phyloP scores from a whole-genome alignment of 2,329 filamentous ascomycete species.

The Paecilomyces sp. region DNA sequence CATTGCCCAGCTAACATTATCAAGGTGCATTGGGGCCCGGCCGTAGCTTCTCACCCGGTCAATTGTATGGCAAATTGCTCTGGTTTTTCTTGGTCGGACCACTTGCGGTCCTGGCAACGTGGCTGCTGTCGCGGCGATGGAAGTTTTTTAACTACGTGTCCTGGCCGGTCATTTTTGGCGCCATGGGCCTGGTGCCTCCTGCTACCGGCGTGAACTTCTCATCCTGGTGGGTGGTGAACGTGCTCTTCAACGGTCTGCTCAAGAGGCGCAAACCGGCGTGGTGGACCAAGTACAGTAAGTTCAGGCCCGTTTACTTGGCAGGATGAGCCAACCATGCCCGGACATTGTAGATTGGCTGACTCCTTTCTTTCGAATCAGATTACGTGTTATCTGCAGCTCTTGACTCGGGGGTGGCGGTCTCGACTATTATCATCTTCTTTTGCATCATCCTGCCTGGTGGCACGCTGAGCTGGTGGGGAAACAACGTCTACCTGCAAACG shows the following conservation, averaged over 20 bases:
- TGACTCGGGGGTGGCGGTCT: slow-evolving; percentile 36
- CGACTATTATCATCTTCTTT: slow-evolving; percentile 39
- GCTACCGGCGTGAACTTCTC: slow-evolving; percentile 65
- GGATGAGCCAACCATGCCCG: background rate
- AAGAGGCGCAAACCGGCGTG: slow-evolving; percentile 38
- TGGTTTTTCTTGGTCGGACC: slow-evolving; percentile 68
- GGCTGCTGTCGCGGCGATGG: slow-evolving; percentile 52
- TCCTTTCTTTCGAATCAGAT: slow-evolving; percentile 9
- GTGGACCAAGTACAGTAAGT: slow-evolving; percentile 42
- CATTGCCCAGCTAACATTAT: background rate
- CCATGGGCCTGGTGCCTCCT: slow-evolving; percentile 57
- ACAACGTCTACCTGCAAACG: slow-evolving; percentile 28
- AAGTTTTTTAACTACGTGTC: slow-evolving; percentile 58
- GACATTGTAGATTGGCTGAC: background rate
- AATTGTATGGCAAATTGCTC: slow-evolving; percentile 57
- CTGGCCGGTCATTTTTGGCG: slow-evolving; percentile 61
- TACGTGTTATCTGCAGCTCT: slow-evolving; percentile 40
- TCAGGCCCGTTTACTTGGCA: background rate
- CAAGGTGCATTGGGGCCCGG: slow-evolving; percentile 56
- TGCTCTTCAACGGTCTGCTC: slow-evolving; percentile 41
- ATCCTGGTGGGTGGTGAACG: slow-evolving; percentile 52
- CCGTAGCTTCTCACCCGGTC: slow-evolving; percentile 57
- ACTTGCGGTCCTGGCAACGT: slow-evolving; percentile 55
- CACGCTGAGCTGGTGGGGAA: slow-evolving; percentile 36
- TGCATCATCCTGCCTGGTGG: slow-evolving; percentile 35